Base-by-base conservation (phyloP, 495 filamentous ascomycete genomes). In the Wilcoxina mikolae region DNA sequence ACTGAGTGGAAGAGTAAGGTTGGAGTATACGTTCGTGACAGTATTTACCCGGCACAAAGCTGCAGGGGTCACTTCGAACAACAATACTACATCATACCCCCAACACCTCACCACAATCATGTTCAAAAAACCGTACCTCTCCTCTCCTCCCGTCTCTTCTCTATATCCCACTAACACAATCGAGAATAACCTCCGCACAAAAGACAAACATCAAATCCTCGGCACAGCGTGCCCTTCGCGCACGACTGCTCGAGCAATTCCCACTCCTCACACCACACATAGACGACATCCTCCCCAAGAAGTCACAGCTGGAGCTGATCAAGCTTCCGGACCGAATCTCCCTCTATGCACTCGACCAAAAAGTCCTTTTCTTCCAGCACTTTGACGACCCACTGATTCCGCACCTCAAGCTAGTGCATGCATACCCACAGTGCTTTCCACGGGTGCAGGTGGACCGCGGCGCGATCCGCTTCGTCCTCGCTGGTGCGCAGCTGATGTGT, bases 201-300 rank as follows among this genome's bases (percentile, higher is more conserved):
- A 91, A 90, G 69, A 84, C 87, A 57, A 98, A 96, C 76, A 86
- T 98, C 69, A 98, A 96, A 71, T 94, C 90, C 61, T 95, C 89
- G 17, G 86, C 84, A 39, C 87, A 94, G 71, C 85, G 91, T 57
- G 78, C 74, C 57, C 77, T 98, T 56, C 84, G 91, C 61, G 74
- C 81, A 54, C 85, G 84, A 60, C 73, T 95, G 61, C 69, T 86
- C 57, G 77, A 86, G 31, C 82, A 87, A 42, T 95, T 89, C 71
- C 91, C 91, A 1, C 75, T 84, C 15, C 84, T 95, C 51, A 80
- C 79, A 54, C 87, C 87, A 0, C 75, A 85, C 69, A 94, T 95
- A 70, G 91, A 98, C 65, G 87, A 93, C 65, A 82, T 98, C 53
- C 76, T 98, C 52, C 91, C 91, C 11, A 95, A 95, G 73, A 96